Evolutionary conservation across 768 basidiomycete genomes (phyloP), one percentile per base, ranked within the genome.

Genomic region (Rhizopogon vinicolor): DNA sequence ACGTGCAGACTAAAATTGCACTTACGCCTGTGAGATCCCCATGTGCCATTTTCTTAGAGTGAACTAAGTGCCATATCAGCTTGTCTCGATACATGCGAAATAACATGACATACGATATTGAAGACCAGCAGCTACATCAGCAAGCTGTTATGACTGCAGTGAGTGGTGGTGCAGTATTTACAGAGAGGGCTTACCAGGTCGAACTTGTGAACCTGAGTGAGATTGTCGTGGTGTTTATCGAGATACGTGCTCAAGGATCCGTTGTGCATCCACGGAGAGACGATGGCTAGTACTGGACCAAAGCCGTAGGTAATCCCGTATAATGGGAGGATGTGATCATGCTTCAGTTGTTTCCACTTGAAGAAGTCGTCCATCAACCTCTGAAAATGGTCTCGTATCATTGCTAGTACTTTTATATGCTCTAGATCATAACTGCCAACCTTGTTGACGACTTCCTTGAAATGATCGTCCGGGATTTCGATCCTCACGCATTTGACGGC

Each of bases 261-360:
- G 7, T 68, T 63, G 6, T 63, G 54, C 73, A 75, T 74, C 73
- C 73, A 75, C 28, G 65, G 75, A 5, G 74, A 77, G 42, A 76
- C 67, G 13, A 78, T 61, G 16, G 65, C 62, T 37, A 53, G 35
- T 41, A 51, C 25, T 25, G 50, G 61, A 12, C 51, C 51, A 52
- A 58, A 64, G 39, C 59, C 63, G n/a, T 69, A 69, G 14, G 67
- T 65, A 2, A 66, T 69, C n/a, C 75, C 75, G 51, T 65, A 65
- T 0, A 77, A 62, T 40, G 68, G 64, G 22, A 77, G 58, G 18
- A 77, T 65, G 50, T 75, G 63, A 19, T 72, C 71, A 61, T 77
- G 75, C 13, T 68, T 62, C 2, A 77, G 68, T 10, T 37, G 35
- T 12, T 3, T 37, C 35, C 35, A 37, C 35, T 3, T 37, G 35